A percentile compares a stretch with the other conserved stretches of the same genome.
Evolutionary conservation across 2,329 filamentous ascomycete species (phyloP).

Genomic region (Cadophora sp.): DNA sequence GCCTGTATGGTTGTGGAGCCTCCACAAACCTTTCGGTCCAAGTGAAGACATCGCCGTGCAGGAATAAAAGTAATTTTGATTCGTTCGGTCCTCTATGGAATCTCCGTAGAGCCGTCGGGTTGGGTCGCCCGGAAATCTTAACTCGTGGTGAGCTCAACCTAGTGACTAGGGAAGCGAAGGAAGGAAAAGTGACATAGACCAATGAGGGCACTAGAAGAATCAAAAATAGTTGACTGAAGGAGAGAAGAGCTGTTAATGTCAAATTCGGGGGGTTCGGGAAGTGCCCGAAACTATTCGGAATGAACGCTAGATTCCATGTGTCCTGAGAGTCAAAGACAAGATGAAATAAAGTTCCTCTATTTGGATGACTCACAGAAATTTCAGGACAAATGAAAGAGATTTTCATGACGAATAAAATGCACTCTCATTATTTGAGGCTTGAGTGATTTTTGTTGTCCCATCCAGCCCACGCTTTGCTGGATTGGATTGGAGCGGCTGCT

Average conservation of each 20-base stretch:
- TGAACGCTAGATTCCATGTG: neutral
- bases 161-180: neutral
- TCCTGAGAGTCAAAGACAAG: neutral
- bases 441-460: conserved; percentile 18
- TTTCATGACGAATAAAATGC: neutral
- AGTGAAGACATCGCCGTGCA: conserved; percentile 8
- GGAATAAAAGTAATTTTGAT: neutral
- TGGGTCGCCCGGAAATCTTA: conserved; percentile 1
- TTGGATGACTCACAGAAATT: conserved; percentile 19
- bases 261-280: conserved; percentile 10
- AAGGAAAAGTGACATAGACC: neutral
- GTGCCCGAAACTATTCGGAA: neutral
- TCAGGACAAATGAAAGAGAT: neutral
- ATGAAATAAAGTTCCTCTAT: neutral
- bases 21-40: conserved; percentile 5
- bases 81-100: neutral
- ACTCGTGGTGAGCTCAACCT: neutral
- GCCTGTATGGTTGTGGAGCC: neutral
- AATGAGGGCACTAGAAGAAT: neutral
- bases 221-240: neutral
- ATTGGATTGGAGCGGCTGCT: conserved; percentile 16
- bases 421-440: conserved; percentile 2
- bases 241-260: conserved; percentile 10
- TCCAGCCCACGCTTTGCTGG: conserved; percentile 1
- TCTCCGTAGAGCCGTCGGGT: conserved; percentile 22